Evolutionary conservation across 2,329 filamentous ascomycete species (phyloP), one percentile per base, ranked within the genome.

Genomic region (Hymenoscyphus scutula): DNA sequence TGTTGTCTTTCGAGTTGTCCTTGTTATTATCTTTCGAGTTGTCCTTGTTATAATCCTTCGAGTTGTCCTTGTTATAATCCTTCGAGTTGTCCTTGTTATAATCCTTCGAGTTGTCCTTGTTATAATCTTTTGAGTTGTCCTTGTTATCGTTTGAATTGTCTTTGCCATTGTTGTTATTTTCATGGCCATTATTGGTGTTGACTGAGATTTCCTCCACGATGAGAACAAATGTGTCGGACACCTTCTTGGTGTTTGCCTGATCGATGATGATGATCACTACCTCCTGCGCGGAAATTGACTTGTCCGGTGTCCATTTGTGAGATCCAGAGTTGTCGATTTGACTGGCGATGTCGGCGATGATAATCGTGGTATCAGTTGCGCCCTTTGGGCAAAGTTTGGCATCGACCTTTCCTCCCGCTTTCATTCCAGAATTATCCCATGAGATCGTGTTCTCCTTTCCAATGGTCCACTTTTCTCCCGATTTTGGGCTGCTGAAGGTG

Each of bases 291-390:
- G 19, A 56, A 45, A 68, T 54, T 3, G 62, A 64, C 7, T 48
- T 32, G n/a, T 66, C 61, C 11, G 64, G 61, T 5, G 63, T 62
- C 66, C 67, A 69, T 17, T 65, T 59, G 23, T 58, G 60, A 23
- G 57, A 63, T 10, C 67, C 67, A 10, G 27, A 23, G 5, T 76
- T 80, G 63, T 81, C 80, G 4, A 82, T 76, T 64, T 78, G 76
- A 56, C 80, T 79, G 1, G 78, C 78, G 2, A 80, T 76, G 69
- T 82, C 79, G 62, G 80, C 75, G 56, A 83, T 81, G 69, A 78
- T 73, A 60, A 82, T 59, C 29, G 66, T 58, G 10, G 61, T 66
- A 25, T 69, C 66, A 17, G 37, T 63, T 13, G 66, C 64, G n/a
- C 64, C 63, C 10, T 64, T 56, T 37, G 34, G 34, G 34, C 34